These are phyloP conservation scores for Lepidium sativum DNA, from an alignment of 345 rosid species.

Conservation along the genomic window DNA sequence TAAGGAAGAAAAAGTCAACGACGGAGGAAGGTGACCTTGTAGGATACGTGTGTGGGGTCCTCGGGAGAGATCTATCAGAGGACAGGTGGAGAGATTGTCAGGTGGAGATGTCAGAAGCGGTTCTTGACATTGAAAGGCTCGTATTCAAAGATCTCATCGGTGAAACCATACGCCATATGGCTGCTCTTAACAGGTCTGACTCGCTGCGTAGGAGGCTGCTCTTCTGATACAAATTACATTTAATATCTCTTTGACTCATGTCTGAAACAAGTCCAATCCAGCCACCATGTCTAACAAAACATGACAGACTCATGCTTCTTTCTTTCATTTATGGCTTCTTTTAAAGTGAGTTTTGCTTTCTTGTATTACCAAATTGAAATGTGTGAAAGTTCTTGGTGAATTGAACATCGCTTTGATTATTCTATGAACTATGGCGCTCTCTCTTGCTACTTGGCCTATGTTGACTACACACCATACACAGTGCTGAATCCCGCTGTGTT, in stretches of 20 bases:
- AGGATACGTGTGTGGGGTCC: slow-evolving; percentile 55
- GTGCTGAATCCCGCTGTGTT: not conserved
- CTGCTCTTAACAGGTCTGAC: slow-evolving; percentile 25
- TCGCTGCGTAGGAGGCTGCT: slow-evolving; percentile 55
- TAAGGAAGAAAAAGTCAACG: slow-evolving; percentile 39
- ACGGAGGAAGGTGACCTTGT: slow-evolving; percentile 31
- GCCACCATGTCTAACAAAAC: not conserved
- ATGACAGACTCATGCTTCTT: slow-evolving; percentile 5
- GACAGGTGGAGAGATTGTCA: slow-evolving; percentile 69
- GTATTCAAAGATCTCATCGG: slow-evolving; percentile 78
- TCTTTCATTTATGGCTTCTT: not conserved
- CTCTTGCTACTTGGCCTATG: not conserved
- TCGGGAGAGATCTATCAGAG: slow-evolving; percentile 64
- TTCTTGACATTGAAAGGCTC: slow-evolving; percentile 67
- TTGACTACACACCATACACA: not conserved
- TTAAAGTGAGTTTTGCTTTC: not conserved
- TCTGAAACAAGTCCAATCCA: not conserved
- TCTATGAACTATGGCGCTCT: not conserved
- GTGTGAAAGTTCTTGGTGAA: not conserved
- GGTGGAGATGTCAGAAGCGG: slow-evolving; percentile 63
- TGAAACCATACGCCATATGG: slow-evolving; percentile 68
- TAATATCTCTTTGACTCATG: not conserved
- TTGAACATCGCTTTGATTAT: not conserved
- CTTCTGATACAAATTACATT: slow-evolving; percentile 36
- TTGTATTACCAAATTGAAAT: not conserved